Evolutionary conservation across 2,329 filamentous ascomycete genomes (phyloP).

Genomic region (Colletotrichum orbiculare): DNA sequence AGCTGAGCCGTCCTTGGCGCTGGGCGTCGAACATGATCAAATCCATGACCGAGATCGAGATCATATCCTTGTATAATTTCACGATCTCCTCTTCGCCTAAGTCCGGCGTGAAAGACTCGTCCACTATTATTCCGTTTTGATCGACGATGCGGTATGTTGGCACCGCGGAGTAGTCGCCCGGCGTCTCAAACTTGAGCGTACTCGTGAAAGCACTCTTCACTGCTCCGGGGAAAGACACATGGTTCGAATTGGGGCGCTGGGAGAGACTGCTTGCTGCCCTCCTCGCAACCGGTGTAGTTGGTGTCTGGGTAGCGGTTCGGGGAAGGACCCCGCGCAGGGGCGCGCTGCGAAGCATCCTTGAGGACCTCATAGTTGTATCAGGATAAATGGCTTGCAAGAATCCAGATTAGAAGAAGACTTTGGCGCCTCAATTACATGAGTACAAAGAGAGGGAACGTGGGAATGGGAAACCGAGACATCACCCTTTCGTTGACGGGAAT

Average conservation of each 20-base stretch:
- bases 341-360: conserved; percentile 45
- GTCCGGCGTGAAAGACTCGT: conserved; percentile 75
- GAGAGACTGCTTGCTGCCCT: conserved; percentile 62
- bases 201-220: conserved; percentile 93
- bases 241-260: conserved; percentile 65
- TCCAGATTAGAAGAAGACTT: not conserved
- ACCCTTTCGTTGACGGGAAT: conserved; percentile 26
- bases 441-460: not conserved
- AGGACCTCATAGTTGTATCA: conserved; percentile 10
- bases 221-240: conserved; percentile 88
- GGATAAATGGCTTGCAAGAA: not conserved
- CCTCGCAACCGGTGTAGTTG: conserved; percentile 39
- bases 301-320: conserved; percentile 34
- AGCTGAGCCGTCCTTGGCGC: conserved; percentile 90
- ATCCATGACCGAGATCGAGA: conserved; percentile 86
- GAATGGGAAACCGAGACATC: conserved; percentile 26
- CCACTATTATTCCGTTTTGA: conserved; percentile 86
- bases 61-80: conserved; percentile 73
- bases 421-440: not conserved
- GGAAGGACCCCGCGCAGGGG: conserved; percentile 43
- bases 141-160: conserved; percentile 93
- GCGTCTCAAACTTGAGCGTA: conserved; percentile 79
- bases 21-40: conserved; percentile 98
- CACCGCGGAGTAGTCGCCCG: conserved; percentile 78
- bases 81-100: conserved; percentile 72